Base-by-base conservation (phyloP, 2,329 filamentous ascomycete species). In the Botrytis porri region DNA sequence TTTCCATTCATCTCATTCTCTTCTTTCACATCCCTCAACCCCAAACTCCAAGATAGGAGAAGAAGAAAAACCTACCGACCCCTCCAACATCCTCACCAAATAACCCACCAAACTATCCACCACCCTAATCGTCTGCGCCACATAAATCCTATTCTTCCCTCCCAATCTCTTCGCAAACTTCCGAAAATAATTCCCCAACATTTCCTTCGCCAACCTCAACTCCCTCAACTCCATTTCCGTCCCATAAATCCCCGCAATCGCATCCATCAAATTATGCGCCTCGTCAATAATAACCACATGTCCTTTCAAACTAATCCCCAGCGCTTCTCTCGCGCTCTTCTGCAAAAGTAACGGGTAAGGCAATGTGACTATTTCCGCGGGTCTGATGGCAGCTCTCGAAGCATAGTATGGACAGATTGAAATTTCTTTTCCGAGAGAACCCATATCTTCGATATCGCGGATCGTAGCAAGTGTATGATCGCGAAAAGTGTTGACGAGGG, bases 251-350 rank as follows among this genome's bases (percentile, higher is more conserved):
- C 90, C 92, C 25, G 93, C 89, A 63, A 99, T 93, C 0, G 95
- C 94, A 81, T 98, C 95, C 92, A 98, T 97, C 70, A 99, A 88
- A 80, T 99, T 99, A 81, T 99, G 96, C 0, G 96, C 96, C 84
- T 99, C 96, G 77, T 99, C 96, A 65, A 99, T 93, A 39, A 99
- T 92, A n/a, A 99, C 90, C 0, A 99, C 86, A 79, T 97, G 96
- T 8, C 90, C 90, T 78, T 97, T 94, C 14, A 99, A 83, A 37
- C 92, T 95, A 61, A 99, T 90, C 0, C 92, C 92, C 0, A 99
- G 86, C 0, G 96, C 94, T 74, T 98, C 95, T 66, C 96, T 87
- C 0, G 96, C 95, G 6, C 90, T 93, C 78, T 91, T 93, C 79
- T 98, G 96, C 4, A 99, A 84, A 0, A 99, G 86, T 10, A 99